Conservation (phyloP, 2,329 filamentous ascomycete genomes). For the Scytalidium sp. region DNA sequence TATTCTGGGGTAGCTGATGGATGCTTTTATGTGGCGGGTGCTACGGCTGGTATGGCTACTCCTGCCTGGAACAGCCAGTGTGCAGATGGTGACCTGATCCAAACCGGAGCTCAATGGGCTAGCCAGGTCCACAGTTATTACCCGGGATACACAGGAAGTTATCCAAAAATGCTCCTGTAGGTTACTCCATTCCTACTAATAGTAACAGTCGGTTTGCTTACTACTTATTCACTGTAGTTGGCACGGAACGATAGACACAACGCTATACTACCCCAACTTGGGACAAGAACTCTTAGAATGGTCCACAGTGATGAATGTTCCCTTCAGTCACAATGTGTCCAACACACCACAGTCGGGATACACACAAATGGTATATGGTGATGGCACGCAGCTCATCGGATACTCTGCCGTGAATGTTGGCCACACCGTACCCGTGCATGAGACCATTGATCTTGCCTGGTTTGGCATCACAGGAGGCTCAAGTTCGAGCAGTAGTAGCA, state of each 20-base stretch:
- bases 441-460: slow-evolving; percentile 24
- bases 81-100: slow-evolving; percentile 25
- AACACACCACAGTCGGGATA: slow-evolving; percentile 26
- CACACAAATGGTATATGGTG: slow-evolving; percentile 31
- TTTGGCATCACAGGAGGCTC: slow-evolving; percentile 10
- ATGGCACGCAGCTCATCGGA: slow-evolving; percentile 29
- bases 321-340: slow-evolving; percentile 22
- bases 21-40: slow-evolving; percentile 37
- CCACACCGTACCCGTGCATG: slow-evolving; percentile 26
- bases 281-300: slow-evolving; percentile 43
- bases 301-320: slow-evolving; percentile 38
- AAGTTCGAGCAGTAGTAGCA: too few relatives aligned
- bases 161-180: slow-evolving; percentile 34
- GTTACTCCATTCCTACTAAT: neutral
- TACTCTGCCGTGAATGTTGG: slow-evolving; percentile 28
- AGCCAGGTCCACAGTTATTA: slow-evolving; percentile 39
- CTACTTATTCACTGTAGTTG: slow-evolving; percentile 18
- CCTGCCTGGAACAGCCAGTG: slow-evolving; percentile 51
- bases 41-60: slow-evolving; percentile 35
- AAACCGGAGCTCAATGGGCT: slow-evolving; percentile 44
- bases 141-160: slow-evolving; percentile 32
- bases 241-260: slow-evolving; percentile 36
- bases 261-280: slow-evolving; percentile 36
- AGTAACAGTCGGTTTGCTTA: neutral
- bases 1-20: slow-evolving; percentile 43